These are phyloP conservation scores for Paxillus involutus DNA, from an alignment of 768 basidiomycete genomes.

Conservation along the genomic window DNA sequence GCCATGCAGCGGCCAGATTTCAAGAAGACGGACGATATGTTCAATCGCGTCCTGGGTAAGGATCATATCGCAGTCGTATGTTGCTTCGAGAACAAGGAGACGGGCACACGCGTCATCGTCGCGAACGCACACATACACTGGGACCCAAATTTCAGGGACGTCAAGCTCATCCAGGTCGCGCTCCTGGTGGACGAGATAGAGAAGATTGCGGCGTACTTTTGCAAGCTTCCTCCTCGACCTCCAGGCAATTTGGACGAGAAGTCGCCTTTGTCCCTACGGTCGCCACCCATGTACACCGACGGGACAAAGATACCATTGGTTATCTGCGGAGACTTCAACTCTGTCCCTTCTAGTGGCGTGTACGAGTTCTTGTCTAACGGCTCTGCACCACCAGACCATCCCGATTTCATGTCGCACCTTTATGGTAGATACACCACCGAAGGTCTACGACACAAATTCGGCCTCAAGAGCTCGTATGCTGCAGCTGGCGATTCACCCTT, in stretches of 20 bases:
- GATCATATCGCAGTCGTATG: conserved; percentile 91
- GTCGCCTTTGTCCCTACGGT: conserved; percentile 35
- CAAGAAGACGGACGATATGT: conserved; percentile 99
- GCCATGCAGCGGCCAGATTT: conserved; percentile 93
- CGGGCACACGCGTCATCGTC: conserved; percentile 85
- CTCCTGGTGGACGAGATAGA: conserved; percentile 90
- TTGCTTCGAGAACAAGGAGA: conserved; percentile 82
- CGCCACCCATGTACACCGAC: conserved; percentile 74
- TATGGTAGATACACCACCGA: conserved; percentile 94
- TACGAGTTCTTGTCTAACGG: conserved; percentile 89
- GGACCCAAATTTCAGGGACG: conserved; percentile 91
- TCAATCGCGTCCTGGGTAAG: conserved; percentile 94
- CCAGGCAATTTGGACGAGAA: conserved; percentile 35
- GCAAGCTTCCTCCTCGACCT: conserved; percentile 71
- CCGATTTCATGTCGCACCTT: conserved; percentile 88
- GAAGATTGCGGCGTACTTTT: conserved; percentile 84
- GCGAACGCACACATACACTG: conserved; percentile 92
- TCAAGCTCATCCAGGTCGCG: conserved; percentile 96
- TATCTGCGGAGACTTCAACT: conserved; percentile 96
- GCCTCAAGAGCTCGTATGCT: conserved; percentile 84
- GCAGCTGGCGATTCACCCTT: conserved; percentile 58
- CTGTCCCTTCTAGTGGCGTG: conserved; percentile 80
- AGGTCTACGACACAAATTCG: conserved; percentile 77
- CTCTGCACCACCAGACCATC: conserved; percentile 65
- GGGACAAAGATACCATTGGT: conserved; percentile 88